These are phyloP conservation scores for Sporisorium sorghi DNA, from an alignment of 1,284 basidiomycete species.

Conservation along the genomic window DNA sequence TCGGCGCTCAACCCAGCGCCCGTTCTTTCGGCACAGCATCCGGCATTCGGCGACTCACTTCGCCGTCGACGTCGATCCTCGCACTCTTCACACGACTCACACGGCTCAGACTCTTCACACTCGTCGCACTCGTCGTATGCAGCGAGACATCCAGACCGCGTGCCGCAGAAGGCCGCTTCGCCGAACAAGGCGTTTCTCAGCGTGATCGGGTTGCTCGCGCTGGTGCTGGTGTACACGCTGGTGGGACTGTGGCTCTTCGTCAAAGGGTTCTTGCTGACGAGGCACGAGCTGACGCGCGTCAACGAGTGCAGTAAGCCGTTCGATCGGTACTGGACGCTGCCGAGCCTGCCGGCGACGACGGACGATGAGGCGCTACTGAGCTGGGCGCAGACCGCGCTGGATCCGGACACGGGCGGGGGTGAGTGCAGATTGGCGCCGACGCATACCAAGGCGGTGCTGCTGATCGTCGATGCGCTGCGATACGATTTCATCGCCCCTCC, in stretches of 20 bases:
- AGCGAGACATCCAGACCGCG: slow-evolving; percentile 42
- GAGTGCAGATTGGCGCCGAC: slow-evolving; percentile 61
- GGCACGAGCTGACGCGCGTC: slow-evolving; percentile 51
- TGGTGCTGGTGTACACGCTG: slow-evolving; percentile 49
- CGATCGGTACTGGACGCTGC: slow-evolving; percentile 15
- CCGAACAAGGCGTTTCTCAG: slow-evolving; percentile 44
- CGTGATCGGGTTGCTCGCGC: slow-evolving; percentile 42
- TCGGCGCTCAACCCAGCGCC: slow-evolving; percentile 51
- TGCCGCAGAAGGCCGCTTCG: slow-evolving; percentile 41
- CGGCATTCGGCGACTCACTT: slow-evolving; percentile 29
- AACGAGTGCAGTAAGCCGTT: slow-evolving; percentile 18
- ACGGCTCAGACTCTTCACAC: slow-evolving; percentile 52
- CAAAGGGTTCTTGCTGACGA: slow-evolving; percentile 64
- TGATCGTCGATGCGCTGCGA: slow-evolving; percentile 92
- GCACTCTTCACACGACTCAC: slow-evolving; percentile 31
- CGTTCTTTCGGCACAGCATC: slow-evolving; percentile 29
- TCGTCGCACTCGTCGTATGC: slow-evolving; percentile 60
- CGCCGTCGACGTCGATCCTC: slow-evolving; percentile 32
- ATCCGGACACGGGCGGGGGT: slow-evolving; percentile 20
- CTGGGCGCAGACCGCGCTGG: slow-evolving; percentile 44
- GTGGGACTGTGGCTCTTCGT: slow-evolving; percentile 62
- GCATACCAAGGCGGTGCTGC: slow-evolving; percentile 76
- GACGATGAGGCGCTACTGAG: slow-evolving; percentile 30
- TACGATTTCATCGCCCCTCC: slow-evolving; percentile 89
- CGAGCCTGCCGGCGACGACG: slow-evolving; percentile 29